Evolutionary conservation across 2,329 filamentous ascomycete species (phyloP).

Genomic region (Aspergillus brasiliensis): DNA sequence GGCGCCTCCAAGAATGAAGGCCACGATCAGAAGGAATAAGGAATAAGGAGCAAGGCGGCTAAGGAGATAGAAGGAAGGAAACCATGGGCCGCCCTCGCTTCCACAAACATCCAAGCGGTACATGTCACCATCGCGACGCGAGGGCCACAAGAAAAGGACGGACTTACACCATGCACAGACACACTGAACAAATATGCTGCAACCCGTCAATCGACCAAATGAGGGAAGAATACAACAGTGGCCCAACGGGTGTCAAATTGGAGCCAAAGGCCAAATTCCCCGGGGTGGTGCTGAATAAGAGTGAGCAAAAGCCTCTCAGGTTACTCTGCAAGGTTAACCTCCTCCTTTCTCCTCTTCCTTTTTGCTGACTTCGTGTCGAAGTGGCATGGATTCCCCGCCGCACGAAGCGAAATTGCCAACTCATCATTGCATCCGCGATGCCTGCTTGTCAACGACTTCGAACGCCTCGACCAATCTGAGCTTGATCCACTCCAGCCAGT

Average conservation of each 20-base stretch:
- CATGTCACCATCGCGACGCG: constrained; percentile 6
- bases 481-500: constrained; percentile 14
- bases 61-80: too few species aligned
- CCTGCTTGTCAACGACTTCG: constrained; percentile 35
- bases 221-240: not conserved
- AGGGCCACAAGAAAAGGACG: constrained; percentile 5
- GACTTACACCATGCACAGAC: constrained; percentile 18
- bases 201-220: constrained; percentile 11
- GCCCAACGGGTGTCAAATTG: too few species aligned
- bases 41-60: too few species aligned
- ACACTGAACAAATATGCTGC: constrained; percentile 14
- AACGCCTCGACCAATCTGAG: constrained; percentile 22
- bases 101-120: not conserved
- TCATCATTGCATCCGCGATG: constrained; percentile 70
- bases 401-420: constrained; percentile 59
- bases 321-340: constrained; percentile 17
- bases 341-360: constrained; percentile 10
- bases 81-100: not conserved
- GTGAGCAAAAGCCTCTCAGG: constrained; percentile 14
- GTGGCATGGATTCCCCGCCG: constrained; percentile 53
- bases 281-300: constrained; percentile 12
- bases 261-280: constrained; percentile 7
- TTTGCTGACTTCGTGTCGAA: constrained; percentile 26
- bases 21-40: not conserved
- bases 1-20: not conserved